Base-by-base conservation (phyloP, 169 alveolate genomes). In the Babesia bovis region DNA sequence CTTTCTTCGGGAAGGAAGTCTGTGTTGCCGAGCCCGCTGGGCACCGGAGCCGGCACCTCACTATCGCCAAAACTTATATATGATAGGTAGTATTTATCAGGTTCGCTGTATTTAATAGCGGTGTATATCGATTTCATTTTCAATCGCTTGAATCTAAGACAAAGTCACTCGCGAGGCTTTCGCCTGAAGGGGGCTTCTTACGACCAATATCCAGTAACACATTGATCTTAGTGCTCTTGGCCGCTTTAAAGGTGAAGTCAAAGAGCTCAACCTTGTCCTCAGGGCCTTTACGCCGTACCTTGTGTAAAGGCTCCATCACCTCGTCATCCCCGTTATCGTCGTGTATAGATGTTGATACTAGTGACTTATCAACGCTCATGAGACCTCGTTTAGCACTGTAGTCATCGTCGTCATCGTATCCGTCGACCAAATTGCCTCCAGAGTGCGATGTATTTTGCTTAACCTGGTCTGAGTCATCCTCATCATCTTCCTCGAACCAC, bases 401-500 rank as follows among this genome's bases (percentile, higher is more conserved):
- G 49, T 63, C 73, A 36, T 63, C 73, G 4, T 57, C 67, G 12
- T 60, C 78, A 42, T 73, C 84, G 57, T 73, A 73, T 10, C 84
- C 84, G 12, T 73, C 83, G 6, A 73, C 84, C 35, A 73, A 38
- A 21, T 60, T 58, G 3, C 57, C 15, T 21, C 61, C n/a, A 1
- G 23, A 6, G 61, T 38, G 40, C 12, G 25, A 5, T 5, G 9
- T 26, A 47, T 47, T 19, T 19, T 60, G 19, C 17, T 45, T 63
- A 21, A 44, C 38, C 15, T 15, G 50, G 47, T 23, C 70, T 9
- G 25, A 33, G 25, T 63, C 73, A 38, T 59, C 72, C 1, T 81
- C 88, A 4, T 81, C 88, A 45, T 81, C 88, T 33, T 70, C 88
- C 70, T 81, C 88, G 56, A 81, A 81, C 88, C 88, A 81, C 23